phyloP scores from a whole-genome alignment of 192 early-diverging fungal genomes.

The Linnemannia hyalina region DNA sequence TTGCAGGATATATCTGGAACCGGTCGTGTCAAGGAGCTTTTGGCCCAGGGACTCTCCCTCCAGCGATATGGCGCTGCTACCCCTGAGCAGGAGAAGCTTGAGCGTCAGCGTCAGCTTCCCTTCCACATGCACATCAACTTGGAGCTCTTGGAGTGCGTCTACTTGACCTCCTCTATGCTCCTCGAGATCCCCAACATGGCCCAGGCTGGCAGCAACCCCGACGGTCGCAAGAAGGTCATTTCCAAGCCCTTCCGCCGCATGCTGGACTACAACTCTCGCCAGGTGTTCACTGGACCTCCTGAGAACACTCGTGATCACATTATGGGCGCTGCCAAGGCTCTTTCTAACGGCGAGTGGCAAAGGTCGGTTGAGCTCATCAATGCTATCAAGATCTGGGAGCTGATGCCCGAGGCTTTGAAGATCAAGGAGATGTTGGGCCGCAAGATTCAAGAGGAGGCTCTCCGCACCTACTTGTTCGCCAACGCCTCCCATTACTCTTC shows the following conservation, averaged over 20 bases:
- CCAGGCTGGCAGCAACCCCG: slow-evolving; percentile 68
- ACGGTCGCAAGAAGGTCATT: slow-evolving; percentile 79
- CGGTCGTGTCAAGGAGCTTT: slow-evolving; percentile 90
- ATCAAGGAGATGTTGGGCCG: slow-evolving; percentile 91
- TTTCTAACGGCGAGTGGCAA: slow-evolving; percentile 94
- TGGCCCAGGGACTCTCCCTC: slow-evolving; percentile 82
- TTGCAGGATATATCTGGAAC: slow-evolving; percentile 89
- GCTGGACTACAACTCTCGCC: slow-evolving; percentile 95
- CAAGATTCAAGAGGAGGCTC: slow-evolving; percentile 95
- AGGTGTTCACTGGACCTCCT: slow-evolving; percentile 93
- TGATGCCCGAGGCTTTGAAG: slow-evolving; percentile 81
- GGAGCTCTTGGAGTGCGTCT: slow-evolving; percentile 96
- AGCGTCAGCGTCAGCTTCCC: slow-evolving; percentile 95
- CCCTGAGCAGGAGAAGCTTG: slow-evolving; percentile 90
- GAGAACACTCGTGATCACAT: slow-evolving; percentile 99
- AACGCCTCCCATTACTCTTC: slow-evolving; percentile 92
- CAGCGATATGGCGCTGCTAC: slow-evolving; percentile 85
- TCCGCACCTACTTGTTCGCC: slow-evolving; percentile 96
- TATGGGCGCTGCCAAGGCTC: slow-evolving; percentile 94
- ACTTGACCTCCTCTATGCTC: slow-evolving; percentile 94
- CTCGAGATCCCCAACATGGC: slow-evolving; percentile 97
- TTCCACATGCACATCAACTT: slow-evolving; percentile 99
- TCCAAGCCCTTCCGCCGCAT: slow-evolving; percentile 92
- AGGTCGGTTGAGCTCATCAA: slow-evolving; percentile 83
- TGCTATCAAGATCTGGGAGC: slow-evolving; percentile 95